Evolutionary conservation across 305 asterid genomes (phyloP), one percentile per base, ranked within the genome.

Genomic region (Withania somnifera): DNA sequence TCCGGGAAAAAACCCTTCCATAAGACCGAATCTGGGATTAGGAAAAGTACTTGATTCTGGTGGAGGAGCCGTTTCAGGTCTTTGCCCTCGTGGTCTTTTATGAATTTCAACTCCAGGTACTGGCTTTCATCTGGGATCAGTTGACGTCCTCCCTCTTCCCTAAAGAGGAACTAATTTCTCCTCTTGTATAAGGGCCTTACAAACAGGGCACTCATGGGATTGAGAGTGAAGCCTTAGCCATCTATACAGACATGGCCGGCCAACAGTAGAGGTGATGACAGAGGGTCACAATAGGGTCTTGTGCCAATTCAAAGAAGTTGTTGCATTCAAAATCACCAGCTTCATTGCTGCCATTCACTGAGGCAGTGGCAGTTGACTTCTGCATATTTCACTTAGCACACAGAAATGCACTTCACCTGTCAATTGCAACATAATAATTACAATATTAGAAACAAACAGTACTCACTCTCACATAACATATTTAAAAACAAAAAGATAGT

Each of bases 171-270:
- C 87, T 83, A 87, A 56, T 80, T 85, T 87, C 45, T 85, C 86
- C 81, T 85, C 86, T 73, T 85, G 84, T 9, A 87, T 38, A 9
- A 85, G 58, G 45, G 89, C 86, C 85, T 87, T 87, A 71, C 89
- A 87, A 47, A 87, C 88, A 1, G 89, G 88, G 78, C 89, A 87
- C 75, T 85, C 89, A 32, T 73, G 80, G 19, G 85, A 78, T 30
- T 81, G 84, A 22, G 89, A 87, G 71, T 85, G 89, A 83, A 83
- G 67, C 45, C 79, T 83, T 38, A 87, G 86, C 89, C 89, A 87
- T 66, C 67, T 83, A 76, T 85, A 87, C 34, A 87, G 82, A 73
- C 89, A 87, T 22, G 89, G 89, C 89, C 89, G 89, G 89, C 89
- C 89, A 87, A 66, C 89, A 87, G 32, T 82, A 87, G 60, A 87